Conservation (phyloP, 345 rosid species). For the Arabis alpina region DNA sequence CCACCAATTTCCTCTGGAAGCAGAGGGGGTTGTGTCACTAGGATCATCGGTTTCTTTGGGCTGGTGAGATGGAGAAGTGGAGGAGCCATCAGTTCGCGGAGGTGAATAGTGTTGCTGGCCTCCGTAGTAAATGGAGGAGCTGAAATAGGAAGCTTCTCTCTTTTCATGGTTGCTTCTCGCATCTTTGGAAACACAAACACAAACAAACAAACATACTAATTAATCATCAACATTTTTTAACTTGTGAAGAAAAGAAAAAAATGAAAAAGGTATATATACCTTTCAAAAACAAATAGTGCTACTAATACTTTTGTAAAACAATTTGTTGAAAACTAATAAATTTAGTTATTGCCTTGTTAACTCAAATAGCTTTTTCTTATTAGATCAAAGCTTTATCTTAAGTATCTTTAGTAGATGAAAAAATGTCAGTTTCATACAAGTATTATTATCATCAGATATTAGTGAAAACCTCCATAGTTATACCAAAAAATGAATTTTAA, state of each 20-base stretch:
- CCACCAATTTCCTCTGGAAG: constrained; percentile 98
- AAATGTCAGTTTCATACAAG: background rate
- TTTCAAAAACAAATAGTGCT: background rate
- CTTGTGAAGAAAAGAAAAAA: background rate
- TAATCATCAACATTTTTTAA: constrained; percentile 10
- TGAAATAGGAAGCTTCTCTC: constrained; percentile 62
- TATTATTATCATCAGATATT: no score
- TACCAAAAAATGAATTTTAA: background rate
- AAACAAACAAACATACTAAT: background rate
- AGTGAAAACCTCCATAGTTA: background rate
- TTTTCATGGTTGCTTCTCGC: constrained; percentile 40
- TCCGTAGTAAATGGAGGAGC: constrained; percentile 91
- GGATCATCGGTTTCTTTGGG: constrained; percentile 44
- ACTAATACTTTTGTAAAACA: background rate
- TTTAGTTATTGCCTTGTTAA: background rate
- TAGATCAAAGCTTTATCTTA: background rate
- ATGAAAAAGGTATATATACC: background rate
- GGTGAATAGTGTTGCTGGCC: constrained; percentile 86
- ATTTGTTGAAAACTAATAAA: background rate
- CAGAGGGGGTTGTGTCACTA: constrained; percentile 45
- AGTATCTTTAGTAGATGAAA: background rate
- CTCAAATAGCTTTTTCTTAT: background rate
- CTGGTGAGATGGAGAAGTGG: constrained; percentile 27
- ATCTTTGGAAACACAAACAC: constrained; percentile 26
- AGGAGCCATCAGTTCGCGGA: constrained; percentile 47